Percentiles rank a stretch among this genome's conserved stretches.
Conservation (phyloP, 2,329 filamentous ascomycete species). For the Fonsecaea erecta region DNA sequence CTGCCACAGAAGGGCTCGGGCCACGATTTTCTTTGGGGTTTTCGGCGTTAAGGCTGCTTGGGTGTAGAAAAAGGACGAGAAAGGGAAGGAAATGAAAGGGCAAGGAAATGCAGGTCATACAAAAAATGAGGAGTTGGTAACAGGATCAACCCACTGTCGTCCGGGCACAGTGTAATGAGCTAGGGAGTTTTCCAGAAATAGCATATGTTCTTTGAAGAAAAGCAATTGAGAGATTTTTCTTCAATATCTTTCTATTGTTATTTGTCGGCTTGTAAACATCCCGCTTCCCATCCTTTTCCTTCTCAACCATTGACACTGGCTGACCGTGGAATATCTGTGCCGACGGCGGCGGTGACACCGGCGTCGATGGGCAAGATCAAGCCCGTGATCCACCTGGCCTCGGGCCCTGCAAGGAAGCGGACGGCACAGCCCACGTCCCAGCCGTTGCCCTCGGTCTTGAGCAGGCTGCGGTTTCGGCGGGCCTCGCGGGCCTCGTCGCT, state of each 20-base stretch:
- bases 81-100: neutral
- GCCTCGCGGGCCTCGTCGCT: slow-evolving; percentile 55
- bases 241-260: too few species aligned
- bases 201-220: too few species aligned
- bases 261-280: neutral
- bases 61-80: neutral
- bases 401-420: slow-evolving; percentile 57
- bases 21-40: neutral
- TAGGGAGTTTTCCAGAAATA: too few species aligned
- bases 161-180: too few species aligned
- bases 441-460: slow-evolving; percentile 60
- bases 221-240: too few species aligned
- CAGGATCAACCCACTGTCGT: too few species aligned
- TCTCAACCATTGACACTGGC: slow-evolving; percentile 43
- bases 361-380: slow-evolving; percentile 56
- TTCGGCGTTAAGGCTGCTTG: neutral
- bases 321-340: slow-evolving; percentile 48
- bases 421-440: slow-evolving; percentile 60
- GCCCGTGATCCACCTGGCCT: slow-evolving; percentile 59
- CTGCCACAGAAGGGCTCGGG: neutral
- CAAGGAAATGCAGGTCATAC: neutral
- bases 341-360: slow-evolving; percentile 51
- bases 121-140: neutral
- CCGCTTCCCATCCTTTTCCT: neutral
- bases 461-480: slow-evolving; percentile 54